phyloP scores from a whole-genome alignment of 2,329 filamentous ascomycete species.

The Diaporthe sp. region DNA sequence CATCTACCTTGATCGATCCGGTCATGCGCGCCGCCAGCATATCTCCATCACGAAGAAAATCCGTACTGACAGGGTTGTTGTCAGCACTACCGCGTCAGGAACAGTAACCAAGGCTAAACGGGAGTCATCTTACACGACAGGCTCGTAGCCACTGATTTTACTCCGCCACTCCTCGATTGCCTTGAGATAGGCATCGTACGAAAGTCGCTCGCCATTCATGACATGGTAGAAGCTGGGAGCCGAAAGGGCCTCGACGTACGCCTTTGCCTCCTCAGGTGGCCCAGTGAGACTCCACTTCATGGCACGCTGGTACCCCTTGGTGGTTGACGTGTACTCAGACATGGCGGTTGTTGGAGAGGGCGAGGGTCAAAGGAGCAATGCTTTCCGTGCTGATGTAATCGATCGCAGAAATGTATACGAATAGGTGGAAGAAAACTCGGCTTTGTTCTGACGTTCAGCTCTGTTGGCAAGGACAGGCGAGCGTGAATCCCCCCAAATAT shows the following conservation, averaged over 20 bases:
- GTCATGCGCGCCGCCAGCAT: conserved; percentile 48
- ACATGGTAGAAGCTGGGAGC: conserved; percentile 43
- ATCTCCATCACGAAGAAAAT: conserved; percentile 49
- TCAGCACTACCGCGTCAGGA: neutral
- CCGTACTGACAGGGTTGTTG: conserved; percentile 39
- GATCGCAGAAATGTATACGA: neutral
- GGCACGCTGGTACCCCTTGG: conserved; percentile 45
- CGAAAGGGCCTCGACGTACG: conserved; percentile 35
- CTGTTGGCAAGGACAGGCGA: neutral
- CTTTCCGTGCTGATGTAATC: neutral
- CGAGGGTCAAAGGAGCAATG: neutral
- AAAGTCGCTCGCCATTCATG: conserved; percentile 43
- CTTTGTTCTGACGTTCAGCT: neutral
- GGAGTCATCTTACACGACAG: conserved; percentile 43
- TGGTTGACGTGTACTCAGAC: conserved; percentile 45
- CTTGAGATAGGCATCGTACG: conserved; percentile 43
- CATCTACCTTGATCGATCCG: conserved; percentile 46
- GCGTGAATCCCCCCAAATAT: neutral
- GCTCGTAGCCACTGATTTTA: conserved; percentile 46
- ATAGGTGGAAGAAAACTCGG: too few relatives aligned
- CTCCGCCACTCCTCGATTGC: conserved; percentile 45
- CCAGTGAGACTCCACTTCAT: conserved; percentile 44
- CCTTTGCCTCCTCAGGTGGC: conserved; percentile 37
- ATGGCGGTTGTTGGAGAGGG: conserved; percentile 29
- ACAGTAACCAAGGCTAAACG: neutral